These are phyloP conservation scores for Epichloe gansuensis DNA, from an alignment of 2,329 filamentous ascomycete genomes.

Conservation along the genomic window DNA sequence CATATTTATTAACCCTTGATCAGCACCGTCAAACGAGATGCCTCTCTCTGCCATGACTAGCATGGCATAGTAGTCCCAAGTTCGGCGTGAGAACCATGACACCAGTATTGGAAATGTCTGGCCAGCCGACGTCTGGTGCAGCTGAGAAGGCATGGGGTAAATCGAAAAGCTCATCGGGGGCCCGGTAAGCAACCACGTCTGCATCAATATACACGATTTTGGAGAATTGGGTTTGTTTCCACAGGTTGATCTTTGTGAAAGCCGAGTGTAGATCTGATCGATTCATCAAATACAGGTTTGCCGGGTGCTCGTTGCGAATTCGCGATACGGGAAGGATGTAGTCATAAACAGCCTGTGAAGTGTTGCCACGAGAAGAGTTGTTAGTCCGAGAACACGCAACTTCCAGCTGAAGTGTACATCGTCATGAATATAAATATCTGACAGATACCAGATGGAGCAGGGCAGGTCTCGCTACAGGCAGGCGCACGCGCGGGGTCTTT, in stretches of 20 bases:
- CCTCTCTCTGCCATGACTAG: slow-evolving; percentile 72
- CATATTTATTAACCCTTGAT: slow-evolving; percentile 92
- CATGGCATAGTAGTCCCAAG: slow-evolving; percentile 79
- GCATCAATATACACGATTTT: slow-evolving; percentile 93
- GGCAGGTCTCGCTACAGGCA: too few relatives aligned
- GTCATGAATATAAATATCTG: background rate
- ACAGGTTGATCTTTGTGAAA: slow-evolving; percentile 93
- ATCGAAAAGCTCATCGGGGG: slow-evolving; percentile 85
- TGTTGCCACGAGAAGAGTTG: background rate
- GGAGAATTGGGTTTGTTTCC: slow-evolving; percentile 80
- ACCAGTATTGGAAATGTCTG: slow-evolving; percentile 95
- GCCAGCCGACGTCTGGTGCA: slow-evolving; percentile 94
- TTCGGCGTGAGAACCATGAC: slow-evolving; percentile 86
- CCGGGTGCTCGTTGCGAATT: slow-evolving; percentile 63
- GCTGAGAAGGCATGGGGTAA: slow-evolving; percentile 49
- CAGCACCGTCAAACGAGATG: slow-evolving; percentile 91
- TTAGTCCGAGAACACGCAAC: background rate
- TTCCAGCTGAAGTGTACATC: background rate
- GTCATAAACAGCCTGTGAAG: slow-evolving; percentile 65
- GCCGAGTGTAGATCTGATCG: slow-evolving; percentile 80
- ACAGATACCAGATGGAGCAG: too few relatives aligned
- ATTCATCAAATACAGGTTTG: slow-evolving; percentile 85
- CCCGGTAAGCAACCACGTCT: slow-evolving; percentile 80
- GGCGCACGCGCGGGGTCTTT: background rate
- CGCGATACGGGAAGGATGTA: slow-evolving; percentile 75